Conservation (phyloP, 805 yeast species). For the Priceomyces castillae region DNA sequence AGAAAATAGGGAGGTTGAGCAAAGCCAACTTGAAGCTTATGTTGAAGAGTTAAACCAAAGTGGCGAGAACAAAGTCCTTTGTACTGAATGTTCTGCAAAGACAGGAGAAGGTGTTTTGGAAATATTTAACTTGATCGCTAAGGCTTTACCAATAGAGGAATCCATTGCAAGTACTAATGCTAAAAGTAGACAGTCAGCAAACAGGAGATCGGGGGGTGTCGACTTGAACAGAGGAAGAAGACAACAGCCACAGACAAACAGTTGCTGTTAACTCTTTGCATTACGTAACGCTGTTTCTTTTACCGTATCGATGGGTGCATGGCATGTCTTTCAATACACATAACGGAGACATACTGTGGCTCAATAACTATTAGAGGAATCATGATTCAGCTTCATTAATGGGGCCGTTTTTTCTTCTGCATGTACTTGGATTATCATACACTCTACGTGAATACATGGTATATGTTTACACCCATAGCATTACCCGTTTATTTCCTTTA, state of each 20-base stretch:
- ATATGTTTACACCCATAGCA: background rate
- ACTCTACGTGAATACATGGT: background rate
- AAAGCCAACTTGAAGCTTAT: constrained; percentile 48
- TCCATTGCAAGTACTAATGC: constrained; percentile 21
- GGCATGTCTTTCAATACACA: background rate
- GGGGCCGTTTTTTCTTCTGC: background rate
- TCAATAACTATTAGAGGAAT: background rate
- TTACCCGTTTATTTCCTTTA: background rate
- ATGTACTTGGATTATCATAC: background rate
- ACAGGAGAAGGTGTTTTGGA: constrained; percentile 44
- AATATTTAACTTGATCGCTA: constrained; percentile 37
- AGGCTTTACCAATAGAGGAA: constrained; percentile 43
- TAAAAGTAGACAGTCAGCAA: constrained; percentile 24
- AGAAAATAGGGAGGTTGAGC: constrained; percentile 43
- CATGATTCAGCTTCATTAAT: background rate
- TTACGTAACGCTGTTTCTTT: background rate
- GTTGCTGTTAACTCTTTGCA: constrained; percentile 24
- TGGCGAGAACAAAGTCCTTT: constrained; percentile 39
- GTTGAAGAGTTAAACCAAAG: constrained; percentile 37
- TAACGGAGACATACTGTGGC: no score
- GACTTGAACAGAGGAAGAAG: constrained; percentile 32
- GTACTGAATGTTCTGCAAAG: constrained; percentile 45
- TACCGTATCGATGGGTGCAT: background rate
- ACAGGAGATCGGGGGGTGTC: constrained; percentile 33
- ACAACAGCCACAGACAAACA: constrained; percentile 19